phyloP scores from a whole-genome alignment of 2,329 filamentous ascomycete genomes.

The Cladosporium sp. region DNA sequence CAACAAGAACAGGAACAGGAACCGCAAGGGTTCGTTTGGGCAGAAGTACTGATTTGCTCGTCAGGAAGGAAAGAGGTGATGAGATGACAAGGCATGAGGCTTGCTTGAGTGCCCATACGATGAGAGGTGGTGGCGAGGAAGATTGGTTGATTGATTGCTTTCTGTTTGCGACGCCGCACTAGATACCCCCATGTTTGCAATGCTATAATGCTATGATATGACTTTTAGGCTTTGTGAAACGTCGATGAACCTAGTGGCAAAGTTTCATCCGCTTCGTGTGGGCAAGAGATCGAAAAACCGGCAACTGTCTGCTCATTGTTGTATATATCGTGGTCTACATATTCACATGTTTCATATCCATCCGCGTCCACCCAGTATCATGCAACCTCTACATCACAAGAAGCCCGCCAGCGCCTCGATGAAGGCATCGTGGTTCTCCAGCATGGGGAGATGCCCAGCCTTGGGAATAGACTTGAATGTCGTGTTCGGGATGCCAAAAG shows the following conservation, averaged over 20 bases:
- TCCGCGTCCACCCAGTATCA: not conserved
- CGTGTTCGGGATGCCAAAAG: constrained; percentile 57
- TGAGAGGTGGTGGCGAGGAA: not conserved
- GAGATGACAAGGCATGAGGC: too few species aligned
- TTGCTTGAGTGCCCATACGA: not conserved
- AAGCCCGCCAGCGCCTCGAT: constrained; percentile 64
- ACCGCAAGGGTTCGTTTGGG: not conserved
- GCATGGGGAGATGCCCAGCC: constrained; percentile 83
- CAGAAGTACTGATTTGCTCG: not conserved
- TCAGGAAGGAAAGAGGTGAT: not conserved
- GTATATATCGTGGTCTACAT: not conserved
- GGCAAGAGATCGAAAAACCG: not conserved
- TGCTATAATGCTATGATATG: constrained; percentile 1
- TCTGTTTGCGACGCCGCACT: not conserved
- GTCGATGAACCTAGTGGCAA: not conserved
- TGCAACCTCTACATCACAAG: constrained; percentile 39
- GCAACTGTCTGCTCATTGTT: not conserved
- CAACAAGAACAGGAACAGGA: not conserved
- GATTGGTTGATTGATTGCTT: not conserved
- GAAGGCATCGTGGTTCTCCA: constrained; percentile 70
- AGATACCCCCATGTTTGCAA: constrained; percentile 12
- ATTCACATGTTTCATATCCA: not conserved
- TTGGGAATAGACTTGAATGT: constrained; percentile 67
- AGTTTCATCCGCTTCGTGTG: not conserved
- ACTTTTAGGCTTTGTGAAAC: not conserved